phyloP scores from a whole-genome alignment of 208 protist species.

The Herpetomonas tarakana region DNA sequence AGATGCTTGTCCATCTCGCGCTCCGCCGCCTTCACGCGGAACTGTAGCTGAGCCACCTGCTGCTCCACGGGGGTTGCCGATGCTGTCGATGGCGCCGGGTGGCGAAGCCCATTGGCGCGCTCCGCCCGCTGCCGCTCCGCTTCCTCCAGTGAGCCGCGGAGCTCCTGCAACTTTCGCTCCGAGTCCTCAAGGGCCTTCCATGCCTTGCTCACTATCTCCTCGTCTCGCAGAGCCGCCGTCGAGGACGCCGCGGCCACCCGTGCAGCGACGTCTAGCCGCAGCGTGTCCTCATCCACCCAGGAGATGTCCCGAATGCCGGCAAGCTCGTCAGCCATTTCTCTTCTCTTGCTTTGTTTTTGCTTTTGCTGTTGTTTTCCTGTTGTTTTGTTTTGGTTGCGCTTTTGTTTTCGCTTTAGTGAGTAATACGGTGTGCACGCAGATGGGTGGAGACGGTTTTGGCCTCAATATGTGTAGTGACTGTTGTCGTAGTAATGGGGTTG shows the following conservation, averaged over 20 bases:
- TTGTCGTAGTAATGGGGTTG: too few relatives aligned
- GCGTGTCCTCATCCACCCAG: constrained; percentile 51
- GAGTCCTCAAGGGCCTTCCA: constrained; percentile 38
- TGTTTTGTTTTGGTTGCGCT: not conserved
- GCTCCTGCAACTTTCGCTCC: constrained; percentile 13
- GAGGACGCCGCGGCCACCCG: constrained; percentile 33
- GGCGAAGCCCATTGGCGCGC: not conserved
- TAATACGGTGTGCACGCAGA: not conserved
- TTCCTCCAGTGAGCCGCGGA: constrained; percentile 13
- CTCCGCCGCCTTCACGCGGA: constrained; percentile 38
- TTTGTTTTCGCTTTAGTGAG: not conserved
- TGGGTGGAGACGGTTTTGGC: too few relatives aligned
- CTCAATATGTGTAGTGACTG: too few relatives aligned
- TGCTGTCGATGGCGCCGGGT: not conserved
- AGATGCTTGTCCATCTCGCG: constrained; percentile 33
- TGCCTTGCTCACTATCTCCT: constrained; percentile 29
- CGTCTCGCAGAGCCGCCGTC: constrained; percentile 32
- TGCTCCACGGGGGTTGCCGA: constrained; percentile 11
- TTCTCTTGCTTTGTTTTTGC: not conserved
- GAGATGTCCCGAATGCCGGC: constrained; percentile 22
- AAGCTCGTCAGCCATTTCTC: constrained; percentile 35
- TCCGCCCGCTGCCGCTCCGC: not conserved
- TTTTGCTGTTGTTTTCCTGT: not conserved
- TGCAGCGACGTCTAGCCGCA: constrained; percentile 54
- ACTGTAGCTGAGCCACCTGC: constrained; percentile 23